Evolutionary conservation across 1,284 basidiomycete species (phyloP).

Genomic region (Moesziomyces parantarcticus): DNA sequence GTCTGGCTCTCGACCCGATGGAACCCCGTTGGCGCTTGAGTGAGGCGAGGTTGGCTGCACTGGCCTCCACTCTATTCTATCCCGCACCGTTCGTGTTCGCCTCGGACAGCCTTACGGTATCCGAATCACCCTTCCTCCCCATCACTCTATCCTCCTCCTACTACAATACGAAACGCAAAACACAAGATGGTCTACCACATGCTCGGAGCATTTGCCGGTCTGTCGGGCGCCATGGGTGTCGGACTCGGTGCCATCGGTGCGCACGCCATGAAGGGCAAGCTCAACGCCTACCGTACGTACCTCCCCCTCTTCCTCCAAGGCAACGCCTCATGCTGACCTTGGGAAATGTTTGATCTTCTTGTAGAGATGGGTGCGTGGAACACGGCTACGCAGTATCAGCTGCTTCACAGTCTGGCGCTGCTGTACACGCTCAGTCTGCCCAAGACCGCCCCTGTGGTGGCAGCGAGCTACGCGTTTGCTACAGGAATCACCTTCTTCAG

Average conservation of each 20-base stretch:
- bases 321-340: neutral
- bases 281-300: conserved; percentile 58
- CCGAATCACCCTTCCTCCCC: neutral
- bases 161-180: neutral
- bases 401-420: conserved; percentile 62
- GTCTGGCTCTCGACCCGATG: too few relatives aligned
- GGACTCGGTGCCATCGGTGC: conserved; percentile 60
- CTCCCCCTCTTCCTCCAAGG: neutral
- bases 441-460: conserved; percentile 32
- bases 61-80: neutral
- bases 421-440: conserved; percentile 51
- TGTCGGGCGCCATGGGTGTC: conserved; percentile 55
- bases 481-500: conserved; percentile 65
- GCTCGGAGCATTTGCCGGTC: conserved; percentile 49
- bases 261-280: conserved; percentile 59
- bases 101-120: too few relatives aligned
- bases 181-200: conserved; percentile 40
- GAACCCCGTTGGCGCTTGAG: too few relatives aligned
- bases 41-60: too few relatives aligned
- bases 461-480: conserved; percentile 55
- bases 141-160: neutral
- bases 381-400: conserved; percentile 64
- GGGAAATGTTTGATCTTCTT: neutral
- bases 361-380: conserved; percentile 57
- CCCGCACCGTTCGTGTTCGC: too few relatives aligned